Evolutionary conservation across 1,284 basidiomycete species (phyloP).

Genomic region (Ceratobasidium sp.): DNA sequence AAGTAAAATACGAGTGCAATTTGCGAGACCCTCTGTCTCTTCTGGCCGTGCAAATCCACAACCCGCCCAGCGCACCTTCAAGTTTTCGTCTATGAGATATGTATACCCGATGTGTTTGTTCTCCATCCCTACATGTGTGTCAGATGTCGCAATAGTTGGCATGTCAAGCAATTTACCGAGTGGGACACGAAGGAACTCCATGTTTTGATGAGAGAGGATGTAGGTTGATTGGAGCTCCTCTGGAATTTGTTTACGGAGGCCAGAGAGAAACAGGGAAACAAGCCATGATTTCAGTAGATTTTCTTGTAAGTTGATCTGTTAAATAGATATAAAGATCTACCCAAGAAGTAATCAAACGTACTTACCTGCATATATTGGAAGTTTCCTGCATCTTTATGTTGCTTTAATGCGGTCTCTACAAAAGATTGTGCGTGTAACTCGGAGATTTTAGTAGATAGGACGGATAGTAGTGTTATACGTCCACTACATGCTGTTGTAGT

Average conservation of each 20-base stretch:
- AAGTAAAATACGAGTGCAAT: conserved; percentile 82
- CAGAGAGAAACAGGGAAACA: conserved; percentile 84
- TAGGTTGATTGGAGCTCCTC: conserved; percentile 79
- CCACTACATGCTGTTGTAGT: conserved; percentile 85
- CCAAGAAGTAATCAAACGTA: conserved; percentile 10
- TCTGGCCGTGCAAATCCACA: conserved; percentile 85
- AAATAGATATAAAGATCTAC: not conserved
- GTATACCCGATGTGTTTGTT: conserved; percentile 96
- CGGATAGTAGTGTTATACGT: conserved; percentile 82
- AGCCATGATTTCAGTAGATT: conserved; percentile 92
- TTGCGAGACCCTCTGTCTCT: conserved; percentile 79
- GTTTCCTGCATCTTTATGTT: conserved; percentile 72
- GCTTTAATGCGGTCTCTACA: conserved; percentile 72
- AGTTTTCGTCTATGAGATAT: conserved; percentile 88
- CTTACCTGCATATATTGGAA: conserved; percentile 81
- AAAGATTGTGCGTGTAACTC: conserved; percentile 91
- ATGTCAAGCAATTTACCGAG: conserved; percentile 37
- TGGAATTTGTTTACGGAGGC: conserved; percentile 78
- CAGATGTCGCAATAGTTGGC: conserved; percentile 52
- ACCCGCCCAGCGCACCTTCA: conserved; percentile 93
- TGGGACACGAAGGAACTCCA: conserved; percentile 79
- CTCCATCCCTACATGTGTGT: conserved; percentile 79
- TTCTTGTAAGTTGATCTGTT: conserved; percentile 88
- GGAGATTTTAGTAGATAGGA: conserved; percentile 87
- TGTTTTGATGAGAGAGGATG: conserved; percentile 83